Conservation (phyloP, 352 stramenopile genomes). For the Elongisporangium anandrum region DNA sequence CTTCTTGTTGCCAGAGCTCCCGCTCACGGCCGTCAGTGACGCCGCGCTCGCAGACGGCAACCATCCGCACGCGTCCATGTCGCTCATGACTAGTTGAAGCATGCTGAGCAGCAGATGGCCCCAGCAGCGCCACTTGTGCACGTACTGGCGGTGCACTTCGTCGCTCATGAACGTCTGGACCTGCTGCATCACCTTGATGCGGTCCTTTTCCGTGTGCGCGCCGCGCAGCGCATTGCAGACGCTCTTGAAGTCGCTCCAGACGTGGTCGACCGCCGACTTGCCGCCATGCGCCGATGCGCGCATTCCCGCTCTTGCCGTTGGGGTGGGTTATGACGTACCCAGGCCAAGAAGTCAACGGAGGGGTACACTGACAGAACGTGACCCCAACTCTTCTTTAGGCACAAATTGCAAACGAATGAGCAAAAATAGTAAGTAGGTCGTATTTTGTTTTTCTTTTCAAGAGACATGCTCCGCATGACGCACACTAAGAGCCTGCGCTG, state of each 20-base stretch:
- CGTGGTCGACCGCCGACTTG: slow-evolving; percentile 11
- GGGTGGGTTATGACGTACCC: no score
- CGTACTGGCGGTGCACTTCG: slow-evolving; percentile 35
- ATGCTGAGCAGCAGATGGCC: slow-evolving; percentile 48
- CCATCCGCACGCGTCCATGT: slow-evolving; percentile 30
- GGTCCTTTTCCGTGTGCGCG: slow-evolving; percentile 35
- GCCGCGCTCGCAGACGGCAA: background rate
- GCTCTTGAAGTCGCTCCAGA: slow-evolving; percentile 44
- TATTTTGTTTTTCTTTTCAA: background rate
- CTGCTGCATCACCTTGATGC: slow-evolving; percentile 20
- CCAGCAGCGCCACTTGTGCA: slow-evolving; percentile 77
- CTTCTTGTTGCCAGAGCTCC: slow-evolving; percentile 13
- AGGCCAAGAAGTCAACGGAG: no score
- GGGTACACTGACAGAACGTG: background rate
- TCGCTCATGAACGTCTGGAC: slow-evolving; percentile 50
- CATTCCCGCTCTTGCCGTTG: background rate
- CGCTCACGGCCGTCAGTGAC: background rate
- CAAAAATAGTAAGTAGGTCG: background rate
- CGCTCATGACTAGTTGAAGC: slow-evolving; percentile 39
- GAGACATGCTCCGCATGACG: background rate
- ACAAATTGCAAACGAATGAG: background rate
- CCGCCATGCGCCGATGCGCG: background rate
- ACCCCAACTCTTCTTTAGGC: background rate
- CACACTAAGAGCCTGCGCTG: background rate
- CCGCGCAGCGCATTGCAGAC: slow-evolving; percentile 40